Conservation (phyloP, 2,329 filamentous ascomycete species). For the Chrysosporium keratinophilum region DNA sequence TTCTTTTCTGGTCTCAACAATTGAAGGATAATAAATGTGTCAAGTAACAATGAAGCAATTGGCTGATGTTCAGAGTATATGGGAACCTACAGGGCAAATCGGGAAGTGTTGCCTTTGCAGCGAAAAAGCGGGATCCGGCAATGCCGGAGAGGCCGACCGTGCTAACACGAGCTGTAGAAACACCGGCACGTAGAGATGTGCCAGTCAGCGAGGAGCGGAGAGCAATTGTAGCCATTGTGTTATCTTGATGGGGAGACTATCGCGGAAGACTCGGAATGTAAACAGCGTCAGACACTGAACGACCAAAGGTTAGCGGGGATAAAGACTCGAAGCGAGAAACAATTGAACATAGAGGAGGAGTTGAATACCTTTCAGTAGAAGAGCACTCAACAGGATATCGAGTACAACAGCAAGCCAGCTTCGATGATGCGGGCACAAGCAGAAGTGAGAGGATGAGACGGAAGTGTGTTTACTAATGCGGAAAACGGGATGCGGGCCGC, state of each 20-base stretch:
- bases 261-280: not conserved
- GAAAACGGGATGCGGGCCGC: not conserved
- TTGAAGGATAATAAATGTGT: not conserved
- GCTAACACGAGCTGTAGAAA: conserved; percentile 42
- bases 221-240: conserved; percentile 49
- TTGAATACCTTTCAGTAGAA: not conserved
- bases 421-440: not conserved
- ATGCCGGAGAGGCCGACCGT: conserved; percentile 51
- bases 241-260: not conserved
- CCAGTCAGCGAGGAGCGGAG: conserved; percentile 55
- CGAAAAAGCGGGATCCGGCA: conserved; percentile 64
- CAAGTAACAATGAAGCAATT: not conserved
- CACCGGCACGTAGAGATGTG: conserved; percentile 55
- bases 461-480: conserved; percentile 1
- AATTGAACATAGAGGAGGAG: not conserved
- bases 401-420: not conserved
- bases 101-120: conserved; percentile 85
- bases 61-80: not conserved
- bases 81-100: conserved; percentile 63
- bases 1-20: not conserved
- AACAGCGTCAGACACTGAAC: not conserved
- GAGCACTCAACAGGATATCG: not conserved
- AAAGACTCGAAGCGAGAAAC: not conserved
- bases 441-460: not conserved
- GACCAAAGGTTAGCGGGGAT: not conserved